A percentile compares a stretch with the other conserved stretches of the same genome.
These are phyloP conservation scores for Phyllachora maydis DNA, from an alignment of 2,329 filamentous ascomycete genomes.

Conservation along the genomic window DNA sequence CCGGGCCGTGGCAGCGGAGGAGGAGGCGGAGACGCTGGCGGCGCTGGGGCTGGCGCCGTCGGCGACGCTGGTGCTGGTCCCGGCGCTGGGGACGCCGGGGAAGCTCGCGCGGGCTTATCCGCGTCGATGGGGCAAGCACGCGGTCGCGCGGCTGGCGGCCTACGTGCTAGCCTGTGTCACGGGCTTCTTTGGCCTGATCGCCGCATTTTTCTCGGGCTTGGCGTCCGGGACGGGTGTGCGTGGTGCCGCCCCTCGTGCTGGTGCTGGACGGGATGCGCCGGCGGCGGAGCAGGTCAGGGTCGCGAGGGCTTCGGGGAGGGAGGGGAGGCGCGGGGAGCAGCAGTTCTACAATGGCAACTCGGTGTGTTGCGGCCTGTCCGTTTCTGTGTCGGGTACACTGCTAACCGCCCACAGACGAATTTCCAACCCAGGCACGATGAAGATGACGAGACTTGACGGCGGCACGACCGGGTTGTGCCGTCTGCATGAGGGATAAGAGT, in stretches of 20 bases:
- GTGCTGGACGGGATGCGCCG: slow-evolving; percentile 3
- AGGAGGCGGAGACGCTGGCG: slow-evolving; percentile 48
- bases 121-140: slow-evolving; percentile 7
- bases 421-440: slow-evolving; percentile 47
- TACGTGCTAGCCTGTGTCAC: slow-evolving; percentile 12
- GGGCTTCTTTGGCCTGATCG: slow-evolving; percentile 9
- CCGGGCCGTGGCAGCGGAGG: slow-evolving; percentile 48
- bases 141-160: slow-evolving; percentile 12
- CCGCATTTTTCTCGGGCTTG: slow-evolving; percentile 9
- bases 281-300: slow-evolving; percentile 3
- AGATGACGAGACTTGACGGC: slow-evolving; percentile 12
- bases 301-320: slow-evolving; percentile 9
- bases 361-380: slow-evolving; percentile 24
- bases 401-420: slow-evolving; percentile 31
- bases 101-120: slow-evolving; percentile 19
- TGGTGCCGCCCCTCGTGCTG: slow-evolving; percentile 2
- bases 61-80: slow-evolving; percentile 66
- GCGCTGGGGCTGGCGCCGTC: slow-evolving; percentile 58
- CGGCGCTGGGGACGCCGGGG: too few relatives aligned
- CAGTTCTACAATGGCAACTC: slow-evolving; percentile 88
- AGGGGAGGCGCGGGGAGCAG: slow-evolving; percentile 30
- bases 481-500: too few relatives aligned
- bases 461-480: too few relatives aligned
- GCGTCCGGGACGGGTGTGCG: slow-evolving; percentile 5
- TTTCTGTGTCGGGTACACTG: background rate